phyloP scores from a whole-genome alignment of 108 stramenopile genomes.

The Cylindrotheca closterium region DNA sequence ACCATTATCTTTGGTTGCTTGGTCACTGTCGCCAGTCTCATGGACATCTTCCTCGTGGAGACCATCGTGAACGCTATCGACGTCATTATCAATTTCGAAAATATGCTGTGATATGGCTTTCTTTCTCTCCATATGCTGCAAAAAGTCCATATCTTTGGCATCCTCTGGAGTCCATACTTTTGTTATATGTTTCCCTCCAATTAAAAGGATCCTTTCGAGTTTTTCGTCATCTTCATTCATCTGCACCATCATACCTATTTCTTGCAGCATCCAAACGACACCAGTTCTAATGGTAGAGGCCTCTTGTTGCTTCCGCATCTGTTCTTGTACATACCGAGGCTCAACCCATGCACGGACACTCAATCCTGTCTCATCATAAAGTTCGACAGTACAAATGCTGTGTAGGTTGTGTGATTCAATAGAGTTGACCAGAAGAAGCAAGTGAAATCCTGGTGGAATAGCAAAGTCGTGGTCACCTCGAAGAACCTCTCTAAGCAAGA shows the following conservation, averaged over 20 bases:
- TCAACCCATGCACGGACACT: conserved; percentile 46
- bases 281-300: conserved; percentile 38
- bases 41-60: no score
- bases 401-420: conserved; percentile 24
- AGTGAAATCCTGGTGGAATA: not conserved
- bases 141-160: conserved; percentile 17
- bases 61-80: no score
- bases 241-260: conserved; percentile 36
- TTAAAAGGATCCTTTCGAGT: conserved; percentile 31
- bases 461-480: conserved; percentile 14
- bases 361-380: conserved; percentile 46
- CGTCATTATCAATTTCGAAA: not conserved
- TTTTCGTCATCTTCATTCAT: conserved; percentile 13
- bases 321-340: conserved; percentile 28
- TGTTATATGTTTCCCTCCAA: conserved; percentile 18
- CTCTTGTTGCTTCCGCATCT: conserved; percentile 17
- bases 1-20: no score
- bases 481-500: conserved; percentile 26
- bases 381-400: conserved; percentile 41
- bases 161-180: conserved; percentile 34
- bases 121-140: conserved; percentile 32
- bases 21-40: no score
- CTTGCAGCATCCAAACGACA: conserved; percentile 57
- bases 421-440: conserved; percentile 32
- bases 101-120: conserved; percentile 4